A percentile compares a stretch with the other conserved stretches of the same genome.
phyloP scores from a whole-genome alignment of 2,329 filamentous ascomycete species.

The Ceratocystiopsis brevicomis region DNA sequence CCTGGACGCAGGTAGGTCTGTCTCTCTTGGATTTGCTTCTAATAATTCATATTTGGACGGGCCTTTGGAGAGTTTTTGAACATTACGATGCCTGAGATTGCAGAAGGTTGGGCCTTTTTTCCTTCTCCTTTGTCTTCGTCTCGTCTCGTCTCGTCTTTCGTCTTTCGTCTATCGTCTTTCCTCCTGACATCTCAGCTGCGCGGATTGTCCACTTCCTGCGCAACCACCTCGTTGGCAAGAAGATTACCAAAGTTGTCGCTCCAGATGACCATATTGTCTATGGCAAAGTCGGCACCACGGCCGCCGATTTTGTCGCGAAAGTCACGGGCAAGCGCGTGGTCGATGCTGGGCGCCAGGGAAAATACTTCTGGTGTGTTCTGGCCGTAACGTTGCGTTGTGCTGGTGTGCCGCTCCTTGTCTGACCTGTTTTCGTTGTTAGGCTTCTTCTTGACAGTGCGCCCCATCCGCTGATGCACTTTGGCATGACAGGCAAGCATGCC shows the following conservation, averaged over 20 bases:
- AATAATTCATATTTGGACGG: too few species aligned
- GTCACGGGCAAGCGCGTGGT: conserved; percentile 52
- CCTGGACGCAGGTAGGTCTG: too few species aligned
- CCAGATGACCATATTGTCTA: conserved; percentile 72
- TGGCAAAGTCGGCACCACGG: conserved; percentile 73
- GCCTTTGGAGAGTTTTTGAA: neutral
- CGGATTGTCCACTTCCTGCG: conserved; percentile 73
- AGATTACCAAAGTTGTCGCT: conserved; percentile 48
- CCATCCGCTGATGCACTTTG: conserved; percentile 78
- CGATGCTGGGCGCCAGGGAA: conserved; percentile 68
- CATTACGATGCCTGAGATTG: conserved; percentile 39
- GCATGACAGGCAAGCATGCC: conserved; percentile 34
- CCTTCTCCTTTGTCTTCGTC: neutral
- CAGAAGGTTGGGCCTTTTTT: conserved; percentile 26
- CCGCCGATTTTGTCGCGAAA: conserved; percentile 51
- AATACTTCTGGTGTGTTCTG: conserved; percentile 66
- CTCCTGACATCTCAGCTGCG: conserved; percentile 20
- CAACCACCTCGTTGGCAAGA: conserved; percentile 68
- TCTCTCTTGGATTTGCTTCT: too few species aligned
- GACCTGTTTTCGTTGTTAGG: conserved; percentile 6
- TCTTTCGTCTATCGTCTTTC: neutral
- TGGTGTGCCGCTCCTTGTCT: neutral
- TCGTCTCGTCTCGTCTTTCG: too few species aligned
- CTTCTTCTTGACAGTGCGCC: conserved; percentile 53
- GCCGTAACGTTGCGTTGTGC: neutral